A percentile compares a stretch with the other conserved stretches of the same genome.
Conservation (phyloP, 768 basidiomycete genomes). For the Boletellus sp. region DNA sequence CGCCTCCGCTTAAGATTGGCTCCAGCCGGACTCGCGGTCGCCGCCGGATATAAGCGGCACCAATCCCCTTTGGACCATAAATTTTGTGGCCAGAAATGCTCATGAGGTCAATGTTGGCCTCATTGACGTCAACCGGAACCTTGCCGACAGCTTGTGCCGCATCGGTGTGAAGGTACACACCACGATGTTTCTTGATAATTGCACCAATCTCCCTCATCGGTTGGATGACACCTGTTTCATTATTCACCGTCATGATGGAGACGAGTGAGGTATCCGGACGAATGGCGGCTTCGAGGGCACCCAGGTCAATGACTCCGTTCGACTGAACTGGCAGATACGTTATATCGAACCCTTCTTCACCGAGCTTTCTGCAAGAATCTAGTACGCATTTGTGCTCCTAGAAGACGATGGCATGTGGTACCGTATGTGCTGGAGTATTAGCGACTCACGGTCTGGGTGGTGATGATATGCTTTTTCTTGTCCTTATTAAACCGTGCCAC, state of each 20-base stretch:
- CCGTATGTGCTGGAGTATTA: background rate
- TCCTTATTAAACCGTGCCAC: constrained; percentile 94
- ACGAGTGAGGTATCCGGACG: constrained; percentile 92
- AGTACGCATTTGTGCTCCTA: constrained; percentile 99
- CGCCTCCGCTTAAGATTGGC: constrained; percentile 92
- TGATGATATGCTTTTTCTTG: constrained; percentile 91
- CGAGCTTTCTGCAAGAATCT: constrained; percentile 92
- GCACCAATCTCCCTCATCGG: constrained; percentile 94
- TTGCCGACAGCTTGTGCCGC: constrained; percentile 95
- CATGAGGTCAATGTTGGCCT: constrained; percentile 92
- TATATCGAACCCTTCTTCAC: constrained; percentile 95
- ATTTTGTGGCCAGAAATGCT: constrained; percentile 97
- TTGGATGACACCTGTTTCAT: constrained; percentile 98
- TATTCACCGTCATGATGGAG: constrained; percentile 98
- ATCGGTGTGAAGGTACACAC: constrained; percentile 94
- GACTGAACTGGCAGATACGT: constrained; percentile 94
- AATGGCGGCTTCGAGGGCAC: constrained; percentile 80
- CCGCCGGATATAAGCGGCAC: constrained; percentile 90
- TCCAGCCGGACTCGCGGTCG: constrained; percentile 91
- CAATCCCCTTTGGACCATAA: constrained; percentile 96
- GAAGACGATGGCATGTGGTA: constrained; percentile 5
- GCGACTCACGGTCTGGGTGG: constrained; percentile 79
- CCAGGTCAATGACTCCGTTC: constrained; percentile 78
- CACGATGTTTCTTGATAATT: constrained; percentile 79
- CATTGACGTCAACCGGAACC: constrained; percentile 89